Conservation (phyloP, 768 basidiomycete species). For the Tylopilus plumbeoviolaceoides region DNA sequence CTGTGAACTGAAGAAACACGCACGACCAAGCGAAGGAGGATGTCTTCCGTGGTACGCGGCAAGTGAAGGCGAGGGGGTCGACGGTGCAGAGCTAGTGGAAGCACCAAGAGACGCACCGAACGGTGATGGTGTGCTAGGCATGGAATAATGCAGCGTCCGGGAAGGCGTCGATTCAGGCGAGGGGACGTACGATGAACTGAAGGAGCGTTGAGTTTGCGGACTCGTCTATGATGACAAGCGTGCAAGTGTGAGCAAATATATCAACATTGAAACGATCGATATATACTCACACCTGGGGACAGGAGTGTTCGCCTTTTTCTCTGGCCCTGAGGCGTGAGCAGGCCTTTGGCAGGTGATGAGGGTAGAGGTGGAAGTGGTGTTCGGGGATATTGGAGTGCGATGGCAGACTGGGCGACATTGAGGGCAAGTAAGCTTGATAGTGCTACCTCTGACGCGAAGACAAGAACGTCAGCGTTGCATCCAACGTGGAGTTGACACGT, state of each 20-base stretch:
- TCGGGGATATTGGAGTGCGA: conserved; percentile 36
- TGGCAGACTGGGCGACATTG: conserved; percentile 34
- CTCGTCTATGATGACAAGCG: conserved; percentile 10
- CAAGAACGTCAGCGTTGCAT: neutral
- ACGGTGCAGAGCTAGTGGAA: conserved; percentile 25
- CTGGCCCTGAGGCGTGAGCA: conserved; percentile 22
- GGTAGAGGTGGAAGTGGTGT: conserved; percentile 27
- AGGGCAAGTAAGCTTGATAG: conserved; percentile 29
- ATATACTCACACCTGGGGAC: conserved; percentile 18
- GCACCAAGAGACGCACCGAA: conserved; percentile 33
- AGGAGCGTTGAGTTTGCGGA: conserved; percentile 28
- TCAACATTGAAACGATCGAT: neutral
- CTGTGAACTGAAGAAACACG: conserved; percentile 9
- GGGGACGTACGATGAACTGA: conserved; percentile 26
- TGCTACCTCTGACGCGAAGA: conserved; percentile 24
- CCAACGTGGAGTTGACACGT: neutral
- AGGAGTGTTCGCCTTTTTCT: conserved; percentile 27
- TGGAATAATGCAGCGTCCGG: conserved; percentile 31
- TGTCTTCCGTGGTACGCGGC: conserved; percentile 39
- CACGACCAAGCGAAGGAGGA: conserved; percentile 33
- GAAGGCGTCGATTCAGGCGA: conserved; percentile 32
- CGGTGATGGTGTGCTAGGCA: conserved; percentile 38
- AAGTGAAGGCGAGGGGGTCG: conserved; percentile 37
- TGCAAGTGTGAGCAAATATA: neutral
- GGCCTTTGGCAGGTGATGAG: conserved; percentile 19